Conservation (phyloP, 345 rosid genomes). For the Arabis hirsuta region DNA sequence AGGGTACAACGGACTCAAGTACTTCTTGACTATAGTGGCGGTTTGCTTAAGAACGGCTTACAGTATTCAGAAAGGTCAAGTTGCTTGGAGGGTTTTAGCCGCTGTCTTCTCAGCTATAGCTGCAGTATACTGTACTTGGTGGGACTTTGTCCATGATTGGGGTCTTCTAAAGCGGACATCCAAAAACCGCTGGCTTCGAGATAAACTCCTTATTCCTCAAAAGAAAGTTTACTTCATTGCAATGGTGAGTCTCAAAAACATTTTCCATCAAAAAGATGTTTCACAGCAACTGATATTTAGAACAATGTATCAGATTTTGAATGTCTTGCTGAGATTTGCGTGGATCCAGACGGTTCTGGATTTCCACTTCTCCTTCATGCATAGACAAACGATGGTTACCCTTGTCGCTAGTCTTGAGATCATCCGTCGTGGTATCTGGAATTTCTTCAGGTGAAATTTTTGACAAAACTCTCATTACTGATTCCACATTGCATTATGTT, state of each 20-base stretch:
- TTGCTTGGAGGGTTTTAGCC: constrained; percentile 50
- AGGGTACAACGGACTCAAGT: constrained; percentile 64
- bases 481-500: background rate
- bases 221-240: constrained; percentile 59
- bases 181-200: constrained; percentile 67
- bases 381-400: constrained; percentile 49
- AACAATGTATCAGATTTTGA: constrained; percentile 49
- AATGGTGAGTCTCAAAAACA: constrained; percentile 51
- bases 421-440: constrained; percentile 76
- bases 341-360: constrained; percentile 70
- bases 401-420: constrained; percentile 76
- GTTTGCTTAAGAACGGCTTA: constrained; percentile 64
- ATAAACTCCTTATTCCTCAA: constrained; percentile 65
- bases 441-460: constrained; percentile 60
- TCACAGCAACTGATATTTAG: constrained; percentile 23
- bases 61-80: constrained; percentile 32
- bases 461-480: background rate
- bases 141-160: constrained; percentile 76
- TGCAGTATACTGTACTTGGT: constrained; percentile 55
- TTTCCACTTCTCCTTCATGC: constrained; percentile 47
- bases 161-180: constrained; percentile 66
- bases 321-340: constrained; percentile 66
- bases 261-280: background rate
- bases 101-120: constrained; percentile 52
- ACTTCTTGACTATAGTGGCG: constrained; percentile 63